Evolutionary conservation across 2,329 filamentous ascomycete species (phyloP).

Genomic region (Coniosporium tulheliwenetii): DNA sequence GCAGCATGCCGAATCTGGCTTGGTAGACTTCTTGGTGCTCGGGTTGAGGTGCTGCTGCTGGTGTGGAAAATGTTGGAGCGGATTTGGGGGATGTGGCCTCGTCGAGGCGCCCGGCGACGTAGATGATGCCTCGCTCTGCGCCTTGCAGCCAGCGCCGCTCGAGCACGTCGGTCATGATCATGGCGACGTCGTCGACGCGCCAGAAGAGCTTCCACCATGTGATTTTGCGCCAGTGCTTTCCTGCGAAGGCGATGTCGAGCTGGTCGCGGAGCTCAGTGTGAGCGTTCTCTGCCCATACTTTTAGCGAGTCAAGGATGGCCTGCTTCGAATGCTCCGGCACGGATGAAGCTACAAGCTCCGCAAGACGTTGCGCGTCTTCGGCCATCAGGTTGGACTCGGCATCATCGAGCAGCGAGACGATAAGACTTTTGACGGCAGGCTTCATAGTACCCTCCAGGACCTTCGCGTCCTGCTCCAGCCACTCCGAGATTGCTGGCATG

Average conservation of each 20-base stretch:
- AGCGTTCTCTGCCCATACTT: slow-evolving; percentile 60
- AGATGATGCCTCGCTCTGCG: slow-evolving; percentile 71
- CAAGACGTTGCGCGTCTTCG: slow-evolving; percentile 28
- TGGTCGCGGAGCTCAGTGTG: slow-evolving; percentile 72
- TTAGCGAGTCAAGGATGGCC: slow-evolving; percentile 43
- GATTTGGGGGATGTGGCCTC: slow-evolving; percentile 32
- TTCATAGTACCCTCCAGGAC: slow-evolving; percentile 35
- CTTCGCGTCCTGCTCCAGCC: slow-evolving; percentile 34
- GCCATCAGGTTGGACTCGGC: slow-evolving; percentile 34
- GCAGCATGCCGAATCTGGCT: slow-evolving; percentile 2
- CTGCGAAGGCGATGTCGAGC: slow-evolving; percentile 61
- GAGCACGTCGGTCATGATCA: slow-evolving; percentile 68
- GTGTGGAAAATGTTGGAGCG: background rate
- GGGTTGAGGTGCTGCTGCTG: background rate
- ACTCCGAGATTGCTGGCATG: slow-evolving; percentile 46
- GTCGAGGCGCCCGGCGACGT: slow-evolving; percentile 60
- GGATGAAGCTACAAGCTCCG: slow-evolving; percentile 15
- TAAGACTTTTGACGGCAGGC: slow-evolving; percentile 47
- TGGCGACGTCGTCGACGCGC: slow-evolving; percentile 80
- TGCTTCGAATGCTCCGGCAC: slow-evolving; percentile 28
- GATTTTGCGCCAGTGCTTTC: slow-evolving; percentile 63
- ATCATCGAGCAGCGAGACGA: slow-evolving; percentile 49
- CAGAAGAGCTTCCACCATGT: slow-evolving; percentile 94
- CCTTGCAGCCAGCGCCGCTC: slow-evolving; percentile 59
- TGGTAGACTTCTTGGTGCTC: background rate